Percentiles rank a stretch among this genome's conserved stretches.
These are phyloP conservation scores for Prunus mongolica DNA, from an alignment of 306 rosid genomes.

Conservation along the genomic window DNA sequence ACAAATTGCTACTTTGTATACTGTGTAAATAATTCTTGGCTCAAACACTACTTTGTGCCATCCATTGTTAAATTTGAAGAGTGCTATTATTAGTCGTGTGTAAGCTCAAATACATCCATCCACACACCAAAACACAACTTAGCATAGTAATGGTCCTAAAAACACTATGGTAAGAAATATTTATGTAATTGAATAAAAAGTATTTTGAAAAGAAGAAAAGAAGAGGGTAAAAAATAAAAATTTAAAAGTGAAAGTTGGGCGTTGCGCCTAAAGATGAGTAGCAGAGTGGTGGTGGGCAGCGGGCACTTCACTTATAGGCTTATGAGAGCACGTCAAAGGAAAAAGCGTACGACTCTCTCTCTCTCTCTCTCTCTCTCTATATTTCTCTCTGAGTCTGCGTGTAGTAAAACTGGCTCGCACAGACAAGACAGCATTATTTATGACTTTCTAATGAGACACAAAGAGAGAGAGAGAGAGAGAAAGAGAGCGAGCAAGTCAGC, in stretches of 20 bases:
- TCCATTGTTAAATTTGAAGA: no score
- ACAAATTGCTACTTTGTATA: no score
- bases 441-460: constrained; percentile 15
- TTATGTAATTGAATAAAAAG: neutral
- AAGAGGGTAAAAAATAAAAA: no score
- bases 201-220: neutral
- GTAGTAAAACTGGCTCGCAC: neutral
- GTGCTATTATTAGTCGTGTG: no score
- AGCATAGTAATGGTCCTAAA: no score
- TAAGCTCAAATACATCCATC: no score
- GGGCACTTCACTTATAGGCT: neutral
- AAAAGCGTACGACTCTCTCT: constrained; percentile 10
- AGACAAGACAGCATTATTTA: constrained; percentile 21
- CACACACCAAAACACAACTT: no score
- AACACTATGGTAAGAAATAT: no score
- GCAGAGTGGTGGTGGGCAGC: constrained; percentile 1
- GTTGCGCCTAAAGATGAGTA: constrained; percentile 2
- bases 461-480: neutral
- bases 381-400: neutral
- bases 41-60: no score
- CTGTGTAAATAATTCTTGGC: no score
- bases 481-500: neutral
- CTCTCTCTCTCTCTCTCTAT: constrained; percentile 1
- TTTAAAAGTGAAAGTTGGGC: neutral
- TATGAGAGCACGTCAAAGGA: constrained; percentile 27